Evolutionary conservation across 2,329 filamentous ascomycete species (phyloP), one percentile per base, ranked within the genome.

Genomic region (Phialophora expanda): DNA sequence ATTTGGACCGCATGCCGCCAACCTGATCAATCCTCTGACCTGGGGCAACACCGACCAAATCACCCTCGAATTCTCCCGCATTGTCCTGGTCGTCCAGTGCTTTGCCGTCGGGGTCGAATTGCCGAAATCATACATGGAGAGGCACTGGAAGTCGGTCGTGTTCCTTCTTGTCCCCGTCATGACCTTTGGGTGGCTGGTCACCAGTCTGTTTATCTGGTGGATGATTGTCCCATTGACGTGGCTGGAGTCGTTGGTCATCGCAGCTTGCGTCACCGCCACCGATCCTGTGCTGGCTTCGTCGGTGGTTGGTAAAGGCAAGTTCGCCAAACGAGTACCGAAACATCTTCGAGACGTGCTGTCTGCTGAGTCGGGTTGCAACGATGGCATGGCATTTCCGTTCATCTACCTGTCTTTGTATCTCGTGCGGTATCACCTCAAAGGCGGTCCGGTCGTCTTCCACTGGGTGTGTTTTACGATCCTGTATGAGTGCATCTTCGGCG

Each of bases 331-430:
- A 69, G 93, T 99, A 4, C 95, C 95, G 24, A 98, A 97, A 82
- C 95, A 99, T 88, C 82, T 99, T 80, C 87, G 95, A 84, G 95
- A 99, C 80, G 77, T 99, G 59, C 83, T 99, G 12, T 99, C 95
- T 4, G 93, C 93, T 64, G 95, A 99, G 80, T 99, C 95, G 7
- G 95, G 95, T 32, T 99, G 95, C 81, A 99, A 99, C 84, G 95
- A 99, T 77, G 95, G 95, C 79, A 99, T 99, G 95, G 95, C 95
- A 1, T 99, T 99, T 75, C 95, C 95, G 0, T 99, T 99, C 78
- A 87, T 99, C 74, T 99, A 99, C 76, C 84, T 99, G 32, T 89
- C 91, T 0, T 82, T 97, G 32, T 98, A 97, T 78, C 86, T 98
- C 55, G 91, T 98, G 71, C 87, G 90, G 71, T 97, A 94, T 76